Percentiles rank a stretch among this genome's conserved stretches.
These are phyloP conservation scores for Pascua sp. DNA, from an alignment of 1,284 basidiomycete genomes.

Conservation along the genomic window DNA sequence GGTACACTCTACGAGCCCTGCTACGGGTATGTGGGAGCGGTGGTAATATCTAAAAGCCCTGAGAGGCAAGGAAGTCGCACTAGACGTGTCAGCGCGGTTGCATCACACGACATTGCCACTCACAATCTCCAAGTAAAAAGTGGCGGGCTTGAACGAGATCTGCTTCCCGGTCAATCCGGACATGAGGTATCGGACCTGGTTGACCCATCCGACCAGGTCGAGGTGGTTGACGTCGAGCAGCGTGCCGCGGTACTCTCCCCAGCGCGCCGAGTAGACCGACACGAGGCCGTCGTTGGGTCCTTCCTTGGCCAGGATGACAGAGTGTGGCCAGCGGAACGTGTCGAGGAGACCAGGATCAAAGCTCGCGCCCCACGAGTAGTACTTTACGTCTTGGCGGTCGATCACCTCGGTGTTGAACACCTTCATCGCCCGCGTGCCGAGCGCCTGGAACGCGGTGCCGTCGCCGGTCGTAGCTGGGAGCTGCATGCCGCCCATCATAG, in stretches of 20 bases:
- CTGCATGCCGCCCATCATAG: constrained; percentile 60
- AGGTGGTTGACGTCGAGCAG: constrained; percentile 86
- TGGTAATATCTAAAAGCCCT: constrained; percentile 35
- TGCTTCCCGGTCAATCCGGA: constrained; percentile 80
- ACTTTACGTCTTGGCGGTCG: constrained; percentile 70
- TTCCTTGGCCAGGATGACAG: constrained; percentile 79
- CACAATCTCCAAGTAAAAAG: constrained; percentile 77
- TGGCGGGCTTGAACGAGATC: constrained; percentile 81
- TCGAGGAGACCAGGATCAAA: constrained; percentile 84
- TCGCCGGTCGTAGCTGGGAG: constrained; percentile 76
- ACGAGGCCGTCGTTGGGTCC: constrained; percentile 94
- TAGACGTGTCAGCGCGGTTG: constrained; percentile 10
- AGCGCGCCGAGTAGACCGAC: constrained; percentile 78
- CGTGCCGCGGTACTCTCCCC: constrained; percentile 75
- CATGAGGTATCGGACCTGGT: constrained; percentile 68
- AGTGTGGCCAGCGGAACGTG: constrained; percentile 80
- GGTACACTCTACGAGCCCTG: too few relatives aligned
- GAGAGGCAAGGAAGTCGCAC: constrained; percentile 47
- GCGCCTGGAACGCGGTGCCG: constrained; percentile 81
- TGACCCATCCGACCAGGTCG: constrained; percentile 62
- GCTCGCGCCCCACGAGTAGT: constrained; percentile 89
- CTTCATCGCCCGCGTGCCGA: constrained; percentile 81
- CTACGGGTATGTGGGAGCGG: neutral
- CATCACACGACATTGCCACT: constrained; percentile 11
- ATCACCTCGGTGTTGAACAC: constrained; percentile 81